Conservation (phyloP, 371 early-diverging fungal species). For the Mucor plumbeus region DNA sequence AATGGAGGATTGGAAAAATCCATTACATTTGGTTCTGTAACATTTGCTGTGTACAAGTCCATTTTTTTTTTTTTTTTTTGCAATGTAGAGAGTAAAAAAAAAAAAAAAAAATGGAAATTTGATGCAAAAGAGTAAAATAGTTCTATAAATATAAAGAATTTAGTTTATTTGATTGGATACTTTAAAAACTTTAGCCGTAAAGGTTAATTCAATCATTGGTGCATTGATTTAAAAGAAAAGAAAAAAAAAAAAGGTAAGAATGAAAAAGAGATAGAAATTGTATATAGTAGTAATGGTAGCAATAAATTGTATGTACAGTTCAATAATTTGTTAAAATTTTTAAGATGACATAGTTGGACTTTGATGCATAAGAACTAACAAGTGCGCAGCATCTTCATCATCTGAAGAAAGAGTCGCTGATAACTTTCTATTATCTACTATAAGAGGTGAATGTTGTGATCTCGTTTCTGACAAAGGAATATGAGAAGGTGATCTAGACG, state of each 20-base stretch:
- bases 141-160: neutral
- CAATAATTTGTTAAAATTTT: neutral
- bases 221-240: neutral
- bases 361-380: conserved; percentile 38
- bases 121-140: neutral
- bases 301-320: neutral
- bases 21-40: conserved; percentile 4
- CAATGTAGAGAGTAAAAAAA: conserved; percentile 8
- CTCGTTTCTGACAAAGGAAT: conserved; percentile 18
- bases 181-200: neutral
- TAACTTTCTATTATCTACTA: conserved; percentile 12
- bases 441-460: neutral
- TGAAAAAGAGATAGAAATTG: neutral
- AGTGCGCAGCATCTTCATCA: conserved; percentile 36
- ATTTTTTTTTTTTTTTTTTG: conserved; percentile 5
- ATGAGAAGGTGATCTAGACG: conserved; percentile 5
- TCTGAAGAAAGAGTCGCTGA: conserved; percentile 29
- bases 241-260: neutral
- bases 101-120: neutral
- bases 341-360: conserved; percentile 31
- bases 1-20: conserved; percentile 11
- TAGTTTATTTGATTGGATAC: conserved; percentile 8
- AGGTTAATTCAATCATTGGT: conserved; percentile 5
- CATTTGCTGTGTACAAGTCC: conserved; percentile 7
- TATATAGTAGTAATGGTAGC: neutral